Evolutionary conservation across 1,284 basidiomycete genomes (phyloP), one percentile per base, ranked within the genome.

Genomic region (Limonomyces culmigenus): DNA sequence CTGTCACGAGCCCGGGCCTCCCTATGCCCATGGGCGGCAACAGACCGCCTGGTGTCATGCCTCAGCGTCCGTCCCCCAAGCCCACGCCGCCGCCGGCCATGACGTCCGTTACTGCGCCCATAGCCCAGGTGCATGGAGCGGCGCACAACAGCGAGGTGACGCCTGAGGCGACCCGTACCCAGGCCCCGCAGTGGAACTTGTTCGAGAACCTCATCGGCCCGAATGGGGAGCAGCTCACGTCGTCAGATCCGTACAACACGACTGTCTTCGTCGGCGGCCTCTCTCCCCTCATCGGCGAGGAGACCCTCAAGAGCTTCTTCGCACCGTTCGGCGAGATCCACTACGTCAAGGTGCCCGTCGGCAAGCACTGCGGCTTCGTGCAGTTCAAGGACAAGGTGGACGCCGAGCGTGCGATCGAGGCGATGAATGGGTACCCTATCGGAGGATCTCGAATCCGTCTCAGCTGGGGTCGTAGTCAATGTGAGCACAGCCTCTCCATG

Each of bases 391-490:
- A 76, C 43, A 92, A 95, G 57, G 73, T 72, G 10, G 91, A 95
- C 54, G 91, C 91, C 4, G 87, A 93, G 52, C 67, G 71, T 18
- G 89, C 91, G 2, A 95, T 96, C 45, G 83, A 89, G 55, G 84
- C 85, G 55, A 91, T 95, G 88, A 89, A 95, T 58, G 88, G 87
- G 16, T 95, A 91, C 53, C 86, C 85, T 4, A 79, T 95, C 45
- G 85, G 86, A 32, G 87, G 87, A 11, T 88, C 86, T 42, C 68
- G 85, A 44, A 89, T 96, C 46, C 69, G 89, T 29, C 57, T 95
- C 39, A 89, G 85, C 49, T 96, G 89, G 89, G 89, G 91, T 19
- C 67, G 89, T 32, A 85, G 79, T 54, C 85, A 88, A 69, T 84
- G 84, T 87, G 48, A 43, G 77, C 59, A 10, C 18, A n/a, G n/a